These are phyloP conservation scores for Datisca glomerata DNA, from an alignment of 306 rosid species.

Conservation along the genomic window DNA sequence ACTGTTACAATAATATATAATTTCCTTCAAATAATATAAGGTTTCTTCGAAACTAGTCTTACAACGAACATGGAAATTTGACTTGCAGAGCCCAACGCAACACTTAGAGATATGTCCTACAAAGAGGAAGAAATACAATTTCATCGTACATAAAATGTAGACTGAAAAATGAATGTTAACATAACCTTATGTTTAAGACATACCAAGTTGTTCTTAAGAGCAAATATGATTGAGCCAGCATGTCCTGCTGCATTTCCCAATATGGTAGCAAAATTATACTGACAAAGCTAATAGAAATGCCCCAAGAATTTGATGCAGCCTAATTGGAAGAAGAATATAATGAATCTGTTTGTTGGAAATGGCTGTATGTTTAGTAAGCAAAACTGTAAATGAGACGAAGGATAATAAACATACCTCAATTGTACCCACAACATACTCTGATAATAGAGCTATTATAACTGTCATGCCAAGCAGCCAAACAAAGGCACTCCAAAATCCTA, in stretches of 20 bases:
- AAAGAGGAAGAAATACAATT: not conserved
- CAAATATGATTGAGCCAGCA: conserved; percentile 87
- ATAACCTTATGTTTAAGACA: not conserved
- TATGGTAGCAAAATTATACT: conserved; percentile 87
- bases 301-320: conserved; percentile 87
- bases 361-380: no score
- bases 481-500: conserved; percentile 80
- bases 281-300: conserved; percentile 70
- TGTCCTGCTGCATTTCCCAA: conserved; percentile 98
- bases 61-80: conserved; percentile 84
- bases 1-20: no score
- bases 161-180: no score
- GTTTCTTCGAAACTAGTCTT: no score
- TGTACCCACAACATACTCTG: conserved; percentile 77
- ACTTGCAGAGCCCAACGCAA: conserved; percentile 89
- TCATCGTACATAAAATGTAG: no score
- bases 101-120: conserved; percentile 84
- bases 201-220: conserved; percentile 88
- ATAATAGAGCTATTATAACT: conserved; percentile 55
- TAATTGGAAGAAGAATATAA: no score
- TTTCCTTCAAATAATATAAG: no score
- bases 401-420: no score
- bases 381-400: no score
- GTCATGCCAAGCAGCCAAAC: conserved; percentile 82
- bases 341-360: no score